Conservation (phyloP, 768 basidiomycete species). For the Lactarius hengduanensis region DNA sequence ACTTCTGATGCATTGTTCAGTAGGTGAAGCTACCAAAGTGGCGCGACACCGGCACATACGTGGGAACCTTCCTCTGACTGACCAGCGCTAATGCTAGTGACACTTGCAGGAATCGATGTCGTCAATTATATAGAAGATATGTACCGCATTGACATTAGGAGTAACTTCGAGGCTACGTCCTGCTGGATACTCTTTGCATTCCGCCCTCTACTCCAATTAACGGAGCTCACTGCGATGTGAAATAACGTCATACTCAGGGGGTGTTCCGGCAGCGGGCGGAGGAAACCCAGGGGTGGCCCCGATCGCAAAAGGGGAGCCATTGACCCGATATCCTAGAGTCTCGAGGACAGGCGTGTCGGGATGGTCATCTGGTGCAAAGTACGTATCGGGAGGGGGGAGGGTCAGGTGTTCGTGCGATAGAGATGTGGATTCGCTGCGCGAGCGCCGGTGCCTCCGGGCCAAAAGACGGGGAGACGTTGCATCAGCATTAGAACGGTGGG, state of each 20-base stretch:
- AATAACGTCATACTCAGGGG: not conserved
- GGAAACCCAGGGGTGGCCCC: conserved; percentile 1
- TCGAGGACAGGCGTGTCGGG: not conserved
- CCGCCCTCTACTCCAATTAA: conserved; percentile 25
- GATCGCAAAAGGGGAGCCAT: not conserved
- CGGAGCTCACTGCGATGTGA: conserved; percentile 25
- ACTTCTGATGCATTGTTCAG: not conserved
- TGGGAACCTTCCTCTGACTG: not conserved
- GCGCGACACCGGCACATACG: not conserved
- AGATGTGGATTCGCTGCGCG: not conserved
- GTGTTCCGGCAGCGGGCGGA: not conserved
- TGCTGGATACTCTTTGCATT: conserved; percentile 13
- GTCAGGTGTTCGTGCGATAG: not conserved
- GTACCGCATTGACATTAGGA: not conserved
- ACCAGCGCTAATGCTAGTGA: too few species aligned
- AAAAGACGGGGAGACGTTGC: not conserved
- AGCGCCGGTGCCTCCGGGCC: not conserved
- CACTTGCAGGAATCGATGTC: not conserved
- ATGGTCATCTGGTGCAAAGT: not conserved
- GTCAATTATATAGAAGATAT: not conserved
- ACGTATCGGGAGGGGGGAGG: not conserved
- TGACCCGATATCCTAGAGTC: not conserved
- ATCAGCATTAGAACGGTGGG: not conserved
- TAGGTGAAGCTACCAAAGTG: too few species aligned
- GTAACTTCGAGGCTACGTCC: conserved; percentile 23